These are phyloP conservation scores for Coemansia aciculifera DNA, from an alignment of 192 early-diverging fungal species.

Conservation along the genomic window DNA sequence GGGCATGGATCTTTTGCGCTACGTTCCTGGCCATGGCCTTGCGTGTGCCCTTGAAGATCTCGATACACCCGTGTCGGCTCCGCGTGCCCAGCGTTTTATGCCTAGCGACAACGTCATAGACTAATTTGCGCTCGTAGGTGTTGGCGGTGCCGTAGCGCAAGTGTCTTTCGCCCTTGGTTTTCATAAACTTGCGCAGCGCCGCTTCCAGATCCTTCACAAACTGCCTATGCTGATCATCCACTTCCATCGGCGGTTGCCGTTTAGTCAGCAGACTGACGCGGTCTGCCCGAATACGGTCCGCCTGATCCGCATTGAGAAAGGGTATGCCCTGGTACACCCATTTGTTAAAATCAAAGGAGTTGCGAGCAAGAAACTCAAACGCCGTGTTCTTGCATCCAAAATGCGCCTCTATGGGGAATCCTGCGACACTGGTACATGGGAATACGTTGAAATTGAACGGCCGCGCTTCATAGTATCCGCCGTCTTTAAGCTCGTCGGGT, in stretches of 20 bases:
- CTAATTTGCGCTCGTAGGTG: slow-evolving; percentile 67
- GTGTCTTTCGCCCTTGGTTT: slow-evolving; percentile 5
- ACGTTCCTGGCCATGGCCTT: slow-evolving; percentile 27
- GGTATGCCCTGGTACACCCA: slow-evolving; percentile 80
- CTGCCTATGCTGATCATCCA: slow-evolving; percentile 17
- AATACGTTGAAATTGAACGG: slow-evolving; percentile 94
- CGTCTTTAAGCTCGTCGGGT: background rate
- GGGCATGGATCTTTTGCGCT: slow-evolving; percentile 22
- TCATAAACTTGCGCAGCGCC: slow-evolving; percentile 18
- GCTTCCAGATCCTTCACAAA: slow-evolving; percentile 32
- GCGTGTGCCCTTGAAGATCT: slow-evolving; percentile 49
- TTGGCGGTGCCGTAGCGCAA: slow-evolving; percentile 53
- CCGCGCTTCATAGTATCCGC: slow-evolving; percentile 64
- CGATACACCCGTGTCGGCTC: slow-evolving; percentile 32
- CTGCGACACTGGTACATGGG: slow-evolving; percentile 51
- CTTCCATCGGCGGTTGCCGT: slow-evolving; percentile 14
- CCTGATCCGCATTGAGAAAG: slow-evolving; percentile 49
- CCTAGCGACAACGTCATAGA: slow-evolving; percentile 73
- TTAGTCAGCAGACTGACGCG: slow-evolving; percentile 24
- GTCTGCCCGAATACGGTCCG: slow-evolving; percentile 21
- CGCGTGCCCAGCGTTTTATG: slow-evolving; percentile 48
- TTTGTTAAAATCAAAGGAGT: slow-evolving; percentile 91
- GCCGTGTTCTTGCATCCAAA: slow-evolving; percentile 58
- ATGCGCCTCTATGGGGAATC: slow-evolving; percentile 23
- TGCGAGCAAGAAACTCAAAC: slow-evolving; percentile 73